Evolutionary conservation across 2,329 filamentous ascomycete genomes (phyloP), one percentile per base, ranked within the genome.

Genomic region (Arthrobotrys sphaeroides): DNA sequence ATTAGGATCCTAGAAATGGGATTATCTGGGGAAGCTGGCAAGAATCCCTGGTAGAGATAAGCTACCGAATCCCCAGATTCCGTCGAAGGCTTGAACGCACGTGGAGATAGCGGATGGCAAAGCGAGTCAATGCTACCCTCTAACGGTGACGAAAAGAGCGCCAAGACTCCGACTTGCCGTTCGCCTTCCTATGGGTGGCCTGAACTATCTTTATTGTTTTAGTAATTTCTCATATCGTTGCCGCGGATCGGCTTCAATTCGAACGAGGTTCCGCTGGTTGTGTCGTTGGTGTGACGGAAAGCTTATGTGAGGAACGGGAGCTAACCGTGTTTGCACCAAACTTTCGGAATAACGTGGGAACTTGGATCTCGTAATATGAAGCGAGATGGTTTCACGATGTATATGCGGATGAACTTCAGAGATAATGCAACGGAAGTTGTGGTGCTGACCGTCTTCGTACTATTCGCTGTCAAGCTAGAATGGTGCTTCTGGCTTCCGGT

Each of bases 111-210:
- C 31, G 38, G 49, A 67, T 22, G 62, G 49, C 61, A 31, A 57
- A 67, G 38, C 40, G 4, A n/a, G 24, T 62, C 26, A 42, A 24
- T 26, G 22, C 40, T 16, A 53, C 43, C 16, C 40, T 5, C 31
- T 31, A 18, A 24, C 9, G 13, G 38, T 22, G 12, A 16, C 38
- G 42, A 42, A 26, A 38, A 51, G 36, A 55, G 5, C 5, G 51
- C 66, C 55, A 70, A 62, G 61, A 18, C 66, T 69, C 66, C 66
- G 66, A 49, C 12, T 33, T 70, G 66, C 66, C 66, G 66, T 55
- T 55, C 22, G 43, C n/a, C 36, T 28, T 62, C 45, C 66, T 20
- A 53, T 45, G 33, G 10, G 36, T 12, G 38, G 18, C 5, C 4
- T 9, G 26, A 31, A 33, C 31, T 20, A n/a, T 38, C 10, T 26